These are phyloP conservation scores for Volvariella surrecta DNA, from an alignment of 1,284 basidiomycete genomes.

Conservation along the genomic window DNA sequence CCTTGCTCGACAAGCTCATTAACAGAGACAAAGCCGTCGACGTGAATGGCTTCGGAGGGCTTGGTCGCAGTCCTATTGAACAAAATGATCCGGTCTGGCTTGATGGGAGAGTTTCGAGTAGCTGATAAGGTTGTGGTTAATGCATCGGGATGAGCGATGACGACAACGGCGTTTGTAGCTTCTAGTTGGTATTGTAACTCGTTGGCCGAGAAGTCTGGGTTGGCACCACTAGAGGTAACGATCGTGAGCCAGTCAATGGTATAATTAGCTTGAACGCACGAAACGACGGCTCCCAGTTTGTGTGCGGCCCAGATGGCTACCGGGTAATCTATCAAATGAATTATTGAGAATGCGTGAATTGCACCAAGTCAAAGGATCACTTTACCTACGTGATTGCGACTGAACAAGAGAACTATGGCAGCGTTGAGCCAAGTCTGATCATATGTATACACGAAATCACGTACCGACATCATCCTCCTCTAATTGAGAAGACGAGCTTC, in stretches of 20 bases:
- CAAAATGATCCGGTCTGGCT: constrained; percentile 36
- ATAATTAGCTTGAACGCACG: not conserved
- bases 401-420: constrained; percentile 50
- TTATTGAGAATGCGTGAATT: not conserved
- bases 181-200: constrained; percentile 50
- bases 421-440: not conserved
- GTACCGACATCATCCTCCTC: constrained; percentile 48
- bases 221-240: constrained; percentile 25
- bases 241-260: not conserved
- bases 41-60: not conserved
- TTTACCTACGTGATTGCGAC: constrained; percentile 61
- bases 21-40: constrained; percentile 12
- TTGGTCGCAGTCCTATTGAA: constrained; percentile 21
- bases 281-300: not conserved
- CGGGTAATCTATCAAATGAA: constrained; percentile 1
- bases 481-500: constrained; percentile 12
- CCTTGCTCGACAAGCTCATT: constrained; percentile 22
- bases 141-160: constrained; percentile 43
- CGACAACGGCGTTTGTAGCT: constrained; percentile 33
- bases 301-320: not conserved
- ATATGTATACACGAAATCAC: constrained; percentile 14
- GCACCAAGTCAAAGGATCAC: constrained; percentile 2
- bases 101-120: constrained; percentile 37
- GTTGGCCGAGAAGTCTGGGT: constrained; percentile 48
- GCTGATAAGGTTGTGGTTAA: constrained; percentile 39